Conservation (phyloP, 371 early-diverging fungal genomes). For the Batkoa obscura region DNA sequence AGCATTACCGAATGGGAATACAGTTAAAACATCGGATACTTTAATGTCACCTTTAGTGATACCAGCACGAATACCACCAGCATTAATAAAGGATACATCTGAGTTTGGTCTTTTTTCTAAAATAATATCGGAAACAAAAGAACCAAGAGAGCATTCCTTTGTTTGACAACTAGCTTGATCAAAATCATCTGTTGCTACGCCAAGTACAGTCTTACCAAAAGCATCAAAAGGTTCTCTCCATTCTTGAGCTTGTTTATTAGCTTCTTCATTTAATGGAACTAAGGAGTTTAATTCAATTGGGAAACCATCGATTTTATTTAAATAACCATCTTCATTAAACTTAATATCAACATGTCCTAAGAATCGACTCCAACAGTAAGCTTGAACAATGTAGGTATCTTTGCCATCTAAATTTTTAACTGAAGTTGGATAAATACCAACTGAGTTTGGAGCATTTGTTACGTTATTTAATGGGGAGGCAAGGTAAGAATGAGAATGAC, state of each 20-base stretch:
- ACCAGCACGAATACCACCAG: constrained; percentile 34
- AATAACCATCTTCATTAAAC: constrained; percentile 26
- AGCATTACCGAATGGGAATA: constrained; percentile 33
- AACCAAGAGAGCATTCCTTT: constrained; percentile 29
- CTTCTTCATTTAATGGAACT: constrained; percentile 18
- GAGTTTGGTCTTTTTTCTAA: constrained; percentile 10
- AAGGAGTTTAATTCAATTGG: constrained; percentile 29
- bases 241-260: constrained; percentile 15
- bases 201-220: constrained; percentile 20
- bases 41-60: constrained; percentile 26
- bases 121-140: constrained; percentile 34
- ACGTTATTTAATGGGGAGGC: constrained; percentile 12
- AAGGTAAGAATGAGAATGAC: constrained; percentile 47
- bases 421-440: constrained; percentile 36
- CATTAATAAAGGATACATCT: constrained; percentile 24
- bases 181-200: constrained; percentile 16
- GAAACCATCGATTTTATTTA: constrained; percentile 22
- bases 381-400: constrained; percentile 38
- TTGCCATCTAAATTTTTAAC: constrained; percentile 31
- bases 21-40: constrained; percentile 22
- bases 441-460: constrained; percentile 6
- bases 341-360: constrained; percentile 41
- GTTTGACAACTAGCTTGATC: constrained; percentile 16
- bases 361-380: constrained; percentile 33
- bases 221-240: constrained; percentile 25